Base-by-base conservation (phyloP, 1,284 basidiomycete species). In the Ustilago cynodontis region DNA sequence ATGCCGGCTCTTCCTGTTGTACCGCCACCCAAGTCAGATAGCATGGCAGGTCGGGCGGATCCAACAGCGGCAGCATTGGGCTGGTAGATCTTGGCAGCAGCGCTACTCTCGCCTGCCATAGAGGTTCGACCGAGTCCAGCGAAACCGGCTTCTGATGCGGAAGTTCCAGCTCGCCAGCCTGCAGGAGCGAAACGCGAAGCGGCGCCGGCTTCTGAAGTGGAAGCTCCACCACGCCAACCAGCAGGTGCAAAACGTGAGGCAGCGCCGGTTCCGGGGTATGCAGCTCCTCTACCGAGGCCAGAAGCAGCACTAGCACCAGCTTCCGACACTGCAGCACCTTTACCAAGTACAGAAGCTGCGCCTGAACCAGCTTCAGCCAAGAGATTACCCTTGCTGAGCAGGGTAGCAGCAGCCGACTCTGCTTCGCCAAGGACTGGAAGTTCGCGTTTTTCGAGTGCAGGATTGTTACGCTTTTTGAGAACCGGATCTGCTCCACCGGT, bases 401-500 rank as follows among this genome's bases (percentile, higher is more conserved):
- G 35, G 29, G 29, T 16, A 6, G 29, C 51, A 6, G 29, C 51
- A 2, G 43, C 56, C 3, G n/a, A 14, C 20, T 37, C 59, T 9
- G 52, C 69, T 3, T 50, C 43, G 4, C 37, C 20, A 1, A 45
- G n/a, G 3, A 3, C 26, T 2, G 7, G 41, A 5, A 52, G 59
- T 7, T 20, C 14, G 10, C 70, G 64, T 51, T 66, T 65, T 1
- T 39, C 3, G 10, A 70, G 47, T 28, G 33, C 22, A 3, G 24
- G 29, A 8, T 20, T 8, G 41, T 13, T 11, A 29, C 69, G 69
- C 47, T 66, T 71, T 51, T 59, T 71, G 56, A 66, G 64, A 0
- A 63, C 64, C 1, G 64, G 55, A 51, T 33, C 57, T 14, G 31
- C 24, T 10, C 33, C 29, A 47, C 41, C 64, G 20, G 33, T 16